These are phyloP conservation scores for Candida rishiriensis DNA, from an alignment of 805 yeast species.

Conservation along the genomic window DNA sequence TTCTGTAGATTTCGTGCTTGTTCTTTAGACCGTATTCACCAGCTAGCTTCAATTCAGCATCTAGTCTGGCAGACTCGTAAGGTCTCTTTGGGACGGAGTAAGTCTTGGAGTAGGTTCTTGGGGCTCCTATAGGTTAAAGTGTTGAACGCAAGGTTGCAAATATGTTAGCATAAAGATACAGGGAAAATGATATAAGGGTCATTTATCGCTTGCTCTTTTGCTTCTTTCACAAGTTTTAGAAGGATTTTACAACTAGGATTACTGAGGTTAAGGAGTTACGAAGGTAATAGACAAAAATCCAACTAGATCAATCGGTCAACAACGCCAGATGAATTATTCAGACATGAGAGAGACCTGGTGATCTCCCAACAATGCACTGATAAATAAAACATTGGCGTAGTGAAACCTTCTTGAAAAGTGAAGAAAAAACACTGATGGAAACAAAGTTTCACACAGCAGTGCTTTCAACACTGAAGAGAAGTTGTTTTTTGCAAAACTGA, in stretches of 20 bases:
- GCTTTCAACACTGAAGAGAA: neutral
- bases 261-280: too few relatives aligned
- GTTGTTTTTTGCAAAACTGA: constrained; percentile 45
- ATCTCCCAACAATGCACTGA: too few relatives aligned
- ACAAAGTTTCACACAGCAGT: too few relatives aligned
- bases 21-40: constrained; percentile 99
- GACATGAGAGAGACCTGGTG: too few relatives aligned
- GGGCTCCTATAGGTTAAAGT: constrained; percentile 63
- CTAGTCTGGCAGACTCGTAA: constrained; percentile 99
- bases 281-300: too few relatives aligned
- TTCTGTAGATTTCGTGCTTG: constrained; percentile 99
- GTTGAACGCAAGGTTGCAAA: too few relatives aligned
- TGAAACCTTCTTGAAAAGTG: neutral
- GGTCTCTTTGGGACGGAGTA: constrained; percentile 99
- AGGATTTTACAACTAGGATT: too few relatives aligned
- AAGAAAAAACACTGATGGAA: neutral
- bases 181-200: neutral
- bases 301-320: too few relatives aligned
- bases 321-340: too few relatives aligned
- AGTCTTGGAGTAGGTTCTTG: constrained; percentile 99
- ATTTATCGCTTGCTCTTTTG: too few relatives aligned
- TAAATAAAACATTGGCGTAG: too few relatives aligned
- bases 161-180: constrained; percentile 14
- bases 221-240: too few relatives aligned
- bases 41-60: constrained; percentile 97